Conservation (phyloP, 2,329 filamentous ascomycete species). For the Neofusicoccum cordaticola region DNA sequence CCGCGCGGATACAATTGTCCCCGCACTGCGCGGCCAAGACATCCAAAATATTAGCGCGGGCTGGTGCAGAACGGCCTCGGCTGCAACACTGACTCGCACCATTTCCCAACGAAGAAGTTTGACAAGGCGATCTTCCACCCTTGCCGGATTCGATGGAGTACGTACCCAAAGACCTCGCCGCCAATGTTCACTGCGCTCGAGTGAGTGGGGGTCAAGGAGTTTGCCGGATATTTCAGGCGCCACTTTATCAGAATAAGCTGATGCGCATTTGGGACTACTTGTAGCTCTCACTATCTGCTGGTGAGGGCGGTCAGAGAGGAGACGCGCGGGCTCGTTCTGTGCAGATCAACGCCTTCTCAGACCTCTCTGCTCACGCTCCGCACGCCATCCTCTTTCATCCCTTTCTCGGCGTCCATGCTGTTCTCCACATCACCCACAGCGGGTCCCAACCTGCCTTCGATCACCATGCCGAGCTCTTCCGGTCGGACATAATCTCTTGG, state of each 20-base stretch:
- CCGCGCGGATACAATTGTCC: not conserved
- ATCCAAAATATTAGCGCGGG: not conserved
- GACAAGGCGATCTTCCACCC: not conserved
- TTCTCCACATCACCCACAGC: not conserved
- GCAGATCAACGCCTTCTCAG: no score
- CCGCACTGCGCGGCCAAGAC: not conserved
- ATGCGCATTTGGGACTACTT: no score
- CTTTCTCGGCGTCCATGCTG: not conserved
- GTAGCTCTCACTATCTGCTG: no score
- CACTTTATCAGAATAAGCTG: no score
- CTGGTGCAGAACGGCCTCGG: not conserved
- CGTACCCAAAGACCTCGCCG: no score
- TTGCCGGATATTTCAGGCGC: no score
- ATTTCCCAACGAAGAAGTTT: not conserved
- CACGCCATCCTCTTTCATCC: not conserved
- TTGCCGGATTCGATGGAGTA: not conserved
- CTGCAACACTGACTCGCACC: not conserved
- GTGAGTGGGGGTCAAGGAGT: no score
- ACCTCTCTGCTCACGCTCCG: not conserved
- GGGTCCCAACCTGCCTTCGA: not conserved
- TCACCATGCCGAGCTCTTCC: slow-evolving; percentile 4
- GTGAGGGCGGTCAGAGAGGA: no score
- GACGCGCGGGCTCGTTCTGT: no score
- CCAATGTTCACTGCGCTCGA: no score
- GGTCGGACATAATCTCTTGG: slow-evolving; percentile 9